Base-by-base conservation (phyloP, 2,329 filamentous ascomycete genomes). In the Ceratocystis alfenasii region DNA sequence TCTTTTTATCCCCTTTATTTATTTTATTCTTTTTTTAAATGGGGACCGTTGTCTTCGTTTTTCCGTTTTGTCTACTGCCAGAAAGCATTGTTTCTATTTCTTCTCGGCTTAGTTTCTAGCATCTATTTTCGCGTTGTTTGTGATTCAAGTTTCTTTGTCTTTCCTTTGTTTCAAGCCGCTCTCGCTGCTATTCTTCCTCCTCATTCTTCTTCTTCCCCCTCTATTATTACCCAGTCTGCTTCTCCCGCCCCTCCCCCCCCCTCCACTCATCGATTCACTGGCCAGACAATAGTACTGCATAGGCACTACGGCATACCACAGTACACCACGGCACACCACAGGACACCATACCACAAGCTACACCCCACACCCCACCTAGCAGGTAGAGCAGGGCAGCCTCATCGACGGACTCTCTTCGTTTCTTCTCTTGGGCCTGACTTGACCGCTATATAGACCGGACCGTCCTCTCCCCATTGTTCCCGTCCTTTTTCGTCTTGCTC, bases 1-100 rank as follows among this genome's bases (percentile, higher is more conserved):
- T 69, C 70, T 72, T 70, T 69, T 70, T 70, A 70, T 44, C 59
- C 59, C 15, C 30, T 30, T 60, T 60, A n/a, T 63, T 55, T 66
- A 28, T 62, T 66, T 57, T 28, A 20, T 62, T 36, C 5, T 48
- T 30, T 22, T 50, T 44, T 62, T 28, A 36, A 36, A 36, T 36
- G 33, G 33, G 33, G 17, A 50, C 46, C n/a, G 22, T 50, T 50
- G 6, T 22, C 46, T 22, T 22, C 46, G 17, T 22, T 50, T 22
- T 50, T 22, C 8, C n/a, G 17, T 50, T 50, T 36, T 10, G 7
- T 36, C 33, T 10, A 36, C 33, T 36, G 22, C 46, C 6, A 50
- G 46, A 15, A 55, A 28, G 50, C 50, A 55, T 55, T 55, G 50
- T 55, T 55, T 57, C 22, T 57, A 30, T 57, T 57, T 57, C 22